Base-by-base conservation (phyloP, 345 rosid species). In the Eucalyptus sp. region DNA sequence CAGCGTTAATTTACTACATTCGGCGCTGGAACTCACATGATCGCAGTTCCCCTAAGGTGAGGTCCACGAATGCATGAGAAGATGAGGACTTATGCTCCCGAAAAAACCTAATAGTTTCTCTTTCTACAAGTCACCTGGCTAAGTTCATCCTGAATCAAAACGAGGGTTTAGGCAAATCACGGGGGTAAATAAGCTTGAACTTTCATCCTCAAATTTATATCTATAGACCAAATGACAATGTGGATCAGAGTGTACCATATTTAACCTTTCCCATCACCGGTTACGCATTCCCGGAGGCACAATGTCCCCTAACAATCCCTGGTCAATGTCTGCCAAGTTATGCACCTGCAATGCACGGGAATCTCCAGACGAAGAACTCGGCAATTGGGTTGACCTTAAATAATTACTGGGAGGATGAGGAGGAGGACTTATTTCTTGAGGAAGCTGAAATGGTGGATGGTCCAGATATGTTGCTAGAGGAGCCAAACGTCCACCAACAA, bases 241-340 rank as follows among this genome's bases (percentile, higher is more conserved):
- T 76, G 83, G 83, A 76, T 76, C 41, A 76, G 83, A 76, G 83
- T 76, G 14, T 76, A 76, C 83, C 83, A 76, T 76, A 76, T 76
- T 76, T 76, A 76, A 37, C 3, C 11, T 37, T 76, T 76, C 46
- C 37, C 17, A 31, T 86, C 66, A 94, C 92, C 91, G 85, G 90
- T 93, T 94, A 27, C 94, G 97, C 96, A 93, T 96, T 87, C 95
- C 97, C 79, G 94, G 94, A 89, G 96, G 98, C 88, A 95, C 97
- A 81, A 97, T 93, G 89, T 97, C 99, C 62, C 97, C 99, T 52
- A 97, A 96, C 68, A 96, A 88, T 80, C 99, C 99, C 91, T 96
- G 95, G 89, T 95, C 95, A 25, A 92, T 44, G 27, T 76, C 43
- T 10, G 46, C 83, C 3, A 24, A 37, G 83, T 41, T 76, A 41